Evolutionary conservation across 768 basidiomycete species (phyloP).

Genomic region (Daedaleopsis sinensis): DNA sequence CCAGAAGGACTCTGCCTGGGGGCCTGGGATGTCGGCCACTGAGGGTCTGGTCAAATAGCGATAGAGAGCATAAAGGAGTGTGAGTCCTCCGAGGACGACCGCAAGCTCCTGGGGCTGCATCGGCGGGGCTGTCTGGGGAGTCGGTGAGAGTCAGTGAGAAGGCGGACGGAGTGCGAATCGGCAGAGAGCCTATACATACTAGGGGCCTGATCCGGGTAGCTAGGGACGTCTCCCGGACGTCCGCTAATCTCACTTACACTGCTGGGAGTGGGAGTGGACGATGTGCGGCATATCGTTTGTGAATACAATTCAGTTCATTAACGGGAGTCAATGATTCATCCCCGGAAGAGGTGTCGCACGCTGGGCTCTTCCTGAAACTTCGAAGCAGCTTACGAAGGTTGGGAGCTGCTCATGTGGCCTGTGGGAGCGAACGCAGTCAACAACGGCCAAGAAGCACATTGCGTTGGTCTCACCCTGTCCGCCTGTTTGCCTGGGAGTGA

Average conservation of each 20-base stretch:
- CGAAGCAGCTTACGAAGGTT: no score
- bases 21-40: constrained; percentile 50
- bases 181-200: constrained; percentile 7
- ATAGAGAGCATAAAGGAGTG: constrained; percentile 16
- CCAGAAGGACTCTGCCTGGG: constrained; percentile 49
- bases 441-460: no score
- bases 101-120: constrained; percentile 10
- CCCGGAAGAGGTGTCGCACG: no score
- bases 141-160: constrained; percentile 12
- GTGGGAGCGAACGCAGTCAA: no score
- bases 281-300: background rate
- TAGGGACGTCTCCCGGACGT: background rate
- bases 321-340: no score
- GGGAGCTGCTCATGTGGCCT: no score
- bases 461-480: background rate
- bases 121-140: constrained; percentile 1
- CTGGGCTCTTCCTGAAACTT: no score
- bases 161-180: constrained; percentile 3
- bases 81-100: constrained; percentile 11
- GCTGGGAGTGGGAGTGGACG: background rate
- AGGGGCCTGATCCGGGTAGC: background rate
- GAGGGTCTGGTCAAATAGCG: constrained; percentile 37
- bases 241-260: background rate
- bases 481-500: background rate
- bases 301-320: no score